Evolutionary conservation across 768 basidiomycete genomes (phyloP), one percentile per base, ranked within the genome.

Genomic region (Termitomyces sp.): DNA sequence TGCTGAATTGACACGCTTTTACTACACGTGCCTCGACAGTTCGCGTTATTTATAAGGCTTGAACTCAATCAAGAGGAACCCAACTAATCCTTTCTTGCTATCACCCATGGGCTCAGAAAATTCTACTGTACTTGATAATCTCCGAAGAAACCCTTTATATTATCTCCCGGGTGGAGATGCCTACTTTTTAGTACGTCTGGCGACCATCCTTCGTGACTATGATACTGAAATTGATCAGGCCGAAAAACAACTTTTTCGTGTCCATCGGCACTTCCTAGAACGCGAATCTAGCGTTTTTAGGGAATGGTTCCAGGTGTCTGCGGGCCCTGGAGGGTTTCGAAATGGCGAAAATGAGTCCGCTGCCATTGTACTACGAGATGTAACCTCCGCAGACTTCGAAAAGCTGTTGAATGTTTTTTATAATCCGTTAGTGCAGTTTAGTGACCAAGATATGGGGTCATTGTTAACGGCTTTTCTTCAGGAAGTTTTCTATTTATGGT

Each of bases 191-290:
- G 85, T 85, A 59, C 53, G 78, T 63, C 24, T 24, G 2, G 10
- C 21, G 52, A 3, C 10, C 37, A 5, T 26, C 24, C 1, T 2
- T 40, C 2, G 24, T 40, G 32, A 21, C 30, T n/a, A 14, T 9
- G 37, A 41, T 37, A 50, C 11, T 46, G 15, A 37, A n/a, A 50
- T 8, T 19, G 2, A 5, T 40, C 11, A 87, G 85, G 80, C 80
- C 7, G 81, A 81, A 42, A 74, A 81, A 49, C 65, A 72, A 2
- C 67, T 80, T 0, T 88, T 84, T 58, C 70, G 78, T 0, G 74
- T 88, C 0, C 85, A 87, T 54, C 72, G 77, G 0, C 81, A 79
- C 40, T 85, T 87, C 41, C 83, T 88, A 30, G 73, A 75, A n/a
- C 71, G 85, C 0, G 84, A 88, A 46, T 86, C 84, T 0, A 45